Evolutionary conservation across 2,329 filamentous ascomycete genomes (phyloP), one percentile per base, ranked within the genome.

Genomic region (Cryphonectria japonica): DNA sequence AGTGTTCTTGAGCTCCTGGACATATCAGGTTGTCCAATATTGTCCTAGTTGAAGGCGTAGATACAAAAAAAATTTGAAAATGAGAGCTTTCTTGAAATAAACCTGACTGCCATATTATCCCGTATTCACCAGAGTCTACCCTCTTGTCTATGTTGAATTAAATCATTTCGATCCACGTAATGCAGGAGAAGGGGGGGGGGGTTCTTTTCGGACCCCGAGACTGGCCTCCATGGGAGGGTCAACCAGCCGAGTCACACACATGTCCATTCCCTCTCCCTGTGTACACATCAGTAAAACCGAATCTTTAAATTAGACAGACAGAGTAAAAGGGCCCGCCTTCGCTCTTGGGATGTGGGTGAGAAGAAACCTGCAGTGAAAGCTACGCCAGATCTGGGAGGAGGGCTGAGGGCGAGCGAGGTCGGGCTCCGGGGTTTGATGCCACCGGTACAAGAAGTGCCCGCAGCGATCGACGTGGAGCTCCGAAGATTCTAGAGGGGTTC

Each of bases 361-460:
- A 34, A 50, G 43, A 14, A 52, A 41, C 22, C 60, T 69, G 61
- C 50, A 39, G 59, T 66, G 68, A 50, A 22, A 50, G 43, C 68
- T 60, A 69, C 61, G 61, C 68, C 54, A 6, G 19, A 66, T 60
- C 11, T 46, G 62, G 68, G 52, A 69, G 68, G 68, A 66, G 61
- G 29, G 26, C 61, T 22, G 19, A 22, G 22, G 26, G 16, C 7
- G 54, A 50, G 54, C 6, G 39, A 61, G 57, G 66, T 60, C 66
- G 46, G 64, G 32, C 34, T 39, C 29, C 64, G 64, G 64, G 50
- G 5, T 26, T 57, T 34, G 43, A 13, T 9, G 29, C 43, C 43
- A 16, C 63, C 43, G 43, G 26, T 52, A 14, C 29, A 50, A 16
- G n/a, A 19, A 13, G 34, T 46, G n/a, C 11, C 37, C 37, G 46